Base-by-base conservation (phyloP, 2,329 filamentous ascomycete species). In the Fonsecaea erecta region DNA sequence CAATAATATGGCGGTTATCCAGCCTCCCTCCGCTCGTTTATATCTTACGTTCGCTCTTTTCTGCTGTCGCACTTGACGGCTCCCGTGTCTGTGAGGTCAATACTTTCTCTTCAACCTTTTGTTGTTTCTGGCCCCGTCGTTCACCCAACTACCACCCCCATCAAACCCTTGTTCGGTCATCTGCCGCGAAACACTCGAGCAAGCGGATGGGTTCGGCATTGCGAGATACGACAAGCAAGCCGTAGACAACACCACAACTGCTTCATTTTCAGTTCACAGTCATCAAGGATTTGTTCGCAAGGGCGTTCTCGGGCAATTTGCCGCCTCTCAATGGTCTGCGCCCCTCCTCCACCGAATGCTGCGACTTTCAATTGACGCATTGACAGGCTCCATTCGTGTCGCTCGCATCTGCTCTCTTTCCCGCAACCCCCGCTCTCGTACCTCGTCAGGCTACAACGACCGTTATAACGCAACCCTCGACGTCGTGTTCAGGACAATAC, bases 401-500 rank as follows among this genome's bases (percentile, higher is more conserved):
- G 24, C 52, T 61, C 43, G 64, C 56, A n/a, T 68, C 67, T 52
- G 30, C 62, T 2, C 51, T 67, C n/a, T 57, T 62, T 18, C 65
- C 68, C 21, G 63, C 53, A 26, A 68, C 63, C 26, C 68, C 65
- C 11, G 65, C 58, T 21, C 62, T 70, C 4, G 59, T 67, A 34
- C 51, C 64, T 53, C 62, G 68, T 11, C 68, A 70, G 62, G 68
- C 65, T n/a, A 70, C 68, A 5, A 67, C 64, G 3, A 70, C 68
- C 32, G 61, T 69, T 46, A 30, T 70, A n/a, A 62, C 59, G 26
- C 57, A 52, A 34, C 60, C 64, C 28, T 21, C 53, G 3, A 40
- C 64, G 24, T 62, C 68, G 14, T 71, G 69, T 52, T 62, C 63
- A 26, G 69, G 69, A 43, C 69, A 72, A 58, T 72, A 72, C 51